phyloP scores from a whole-genome alignment of 2,329 filamentous ascomycete genomes.

The Ophiostoma fasciatum region DNA sequence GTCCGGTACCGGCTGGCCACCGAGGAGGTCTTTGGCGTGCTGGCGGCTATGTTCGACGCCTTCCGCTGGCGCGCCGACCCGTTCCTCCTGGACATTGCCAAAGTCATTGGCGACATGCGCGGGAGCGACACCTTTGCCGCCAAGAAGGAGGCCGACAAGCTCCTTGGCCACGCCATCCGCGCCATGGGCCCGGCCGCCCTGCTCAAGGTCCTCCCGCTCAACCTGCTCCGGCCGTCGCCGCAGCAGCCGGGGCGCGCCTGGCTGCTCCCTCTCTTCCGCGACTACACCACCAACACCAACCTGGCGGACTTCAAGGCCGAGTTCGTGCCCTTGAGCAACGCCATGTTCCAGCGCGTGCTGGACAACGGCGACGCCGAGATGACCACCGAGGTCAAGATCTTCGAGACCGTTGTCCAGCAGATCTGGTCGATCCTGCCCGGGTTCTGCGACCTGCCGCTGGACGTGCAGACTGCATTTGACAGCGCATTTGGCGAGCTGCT shows the following conservation, averaged over 20 bases:
- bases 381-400: constrained; percentile 94
- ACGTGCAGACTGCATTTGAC: constrained; percentile 64
- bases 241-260: constrained; percentile 79
- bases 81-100: constrained; percentile 60
- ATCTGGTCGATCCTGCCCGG: constrained; percentile 89
- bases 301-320: constrained; percentile 73
- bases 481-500: constrained; percentile 79
- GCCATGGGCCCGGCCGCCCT: constrained; percentile 84
- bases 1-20: constrained; percentile 90
- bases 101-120: constrained; percentile 72
- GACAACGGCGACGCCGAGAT: constrained; percentile 72
- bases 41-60: constrained; percentile 74
- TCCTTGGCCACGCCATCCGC: constrained; percentile 74
- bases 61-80: constrained; percentile 75
- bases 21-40: constrained; percentile 84
- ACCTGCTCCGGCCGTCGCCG: constrained; percentile 61
- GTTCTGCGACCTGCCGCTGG: constrained; percentile 84
- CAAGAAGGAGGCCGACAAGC: constrained; percentile 87
- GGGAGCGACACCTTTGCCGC: constrained; percentile 77
- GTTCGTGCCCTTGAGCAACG: constrained; percentile 77
- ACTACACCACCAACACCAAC: constrained; percentile 78
- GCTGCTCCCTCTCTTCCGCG: constrained; percentile 83
- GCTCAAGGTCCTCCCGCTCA: constrained; percentile 69
- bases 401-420: constrained; percentile 89
- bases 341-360: constrained; percentile 77